These are phyloP conservation scores for Apiospora hydei DNA, from an alignment of 2,329 filamentous ascomycete genomes.

Conservation along the genomic window DNA sequence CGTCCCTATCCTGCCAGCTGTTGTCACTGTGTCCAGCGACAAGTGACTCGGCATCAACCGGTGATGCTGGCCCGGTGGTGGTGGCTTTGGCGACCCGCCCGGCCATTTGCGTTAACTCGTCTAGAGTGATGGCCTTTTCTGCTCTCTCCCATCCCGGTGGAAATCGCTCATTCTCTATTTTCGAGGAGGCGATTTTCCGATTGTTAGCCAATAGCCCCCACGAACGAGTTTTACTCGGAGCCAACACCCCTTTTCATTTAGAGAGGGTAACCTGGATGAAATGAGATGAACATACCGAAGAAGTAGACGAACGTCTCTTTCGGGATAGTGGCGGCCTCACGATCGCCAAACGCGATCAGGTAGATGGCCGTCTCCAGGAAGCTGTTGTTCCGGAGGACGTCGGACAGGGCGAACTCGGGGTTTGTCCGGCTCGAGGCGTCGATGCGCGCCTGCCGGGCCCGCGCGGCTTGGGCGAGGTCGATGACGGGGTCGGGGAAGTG, in stretches of 20 bases:
- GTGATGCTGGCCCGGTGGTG: not conserved
- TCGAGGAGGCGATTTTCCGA: not conserved
- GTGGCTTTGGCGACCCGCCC: not conserved
- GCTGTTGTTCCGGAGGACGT: slow-evolving; percentile 2
- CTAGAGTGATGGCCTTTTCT: not conserved
- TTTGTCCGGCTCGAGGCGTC: slow-evolving; percentile 34
- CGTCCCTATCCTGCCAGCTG: not conserved
- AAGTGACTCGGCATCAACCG: not conserved
- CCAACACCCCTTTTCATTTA: not conserved
- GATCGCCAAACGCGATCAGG: slow-evolving; percentile 21
- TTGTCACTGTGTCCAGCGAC: not conserved
- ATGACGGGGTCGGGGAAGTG: slow-evolving; percentile 33
- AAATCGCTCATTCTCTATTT: not conserved
- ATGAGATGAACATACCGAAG: slow-evolving; percentile 14
- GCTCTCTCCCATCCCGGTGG: not conserved
- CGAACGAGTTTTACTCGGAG: no score
- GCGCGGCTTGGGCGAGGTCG: slow-evolving; percentile 31
- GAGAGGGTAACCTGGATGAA: no score
- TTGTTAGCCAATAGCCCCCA: not conserved
- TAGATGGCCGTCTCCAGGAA: slow-evolving; percentile 23
- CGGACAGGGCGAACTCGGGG: slow-evolving; percentile 27
- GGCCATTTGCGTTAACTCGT: not conserved
- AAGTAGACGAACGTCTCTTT: slow-evolving; percentile 21
- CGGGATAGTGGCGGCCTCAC: slow-evolving; percentile 17
- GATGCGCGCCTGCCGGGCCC: slow-evolving; percentile 31